phyloP scores from a whole-genome alignment of 2,329 filamentous ascomycete genomes.

The Cercospora brassicicola region DNA sequence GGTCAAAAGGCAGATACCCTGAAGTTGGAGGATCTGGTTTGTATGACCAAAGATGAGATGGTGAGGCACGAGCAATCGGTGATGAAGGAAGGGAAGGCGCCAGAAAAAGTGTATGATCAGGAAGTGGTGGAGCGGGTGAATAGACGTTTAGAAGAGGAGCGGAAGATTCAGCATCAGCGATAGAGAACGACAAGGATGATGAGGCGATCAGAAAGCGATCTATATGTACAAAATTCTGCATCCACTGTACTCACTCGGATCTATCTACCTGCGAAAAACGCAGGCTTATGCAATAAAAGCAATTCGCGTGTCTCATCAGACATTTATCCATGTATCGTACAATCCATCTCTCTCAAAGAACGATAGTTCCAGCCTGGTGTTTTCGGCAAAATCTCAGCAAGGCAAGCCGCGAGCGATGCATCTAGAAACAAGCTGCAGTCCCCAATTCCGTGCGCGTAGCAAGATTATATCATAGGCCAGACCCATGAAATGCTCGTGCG shows the following conservation, averaged over 20 bases:
- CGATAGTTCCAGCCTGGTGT: not conserved
- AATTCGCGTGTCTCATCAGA: not conserved
- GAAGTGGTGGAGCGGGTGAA: conserved; percentile 68
- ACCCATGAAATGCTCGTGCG: not conserved
- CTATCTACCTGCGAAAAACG: not conserved
- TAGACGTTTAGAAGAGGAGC: conserved; percentile 65
- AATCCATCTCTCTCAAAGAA: not conserved
- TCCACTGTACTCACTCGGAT: not conserved
- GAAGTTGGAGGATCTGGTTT: conserved; percentile 70
- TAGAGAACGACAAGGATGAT: not conserved
- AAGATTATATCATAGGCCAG: not conserved
- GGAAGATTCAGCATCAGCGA: conserved; percentile 15
- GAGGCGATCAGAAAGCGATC: not conserved
- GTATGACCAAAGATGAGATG: conserved; percentile 92
- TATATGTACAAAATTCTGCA: not conserved
- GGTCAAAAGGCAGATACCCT: conserved; percentile 76
- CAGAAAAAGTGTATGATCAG: conserved; percentile 72
- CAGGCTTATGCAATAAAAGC: not conserved
- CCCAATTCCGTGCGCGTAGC: not conserved
- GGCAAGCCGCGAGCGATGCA: not conserved
- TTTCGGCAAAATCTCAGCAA: not conserved
- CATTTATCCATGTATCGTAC: not conserved
- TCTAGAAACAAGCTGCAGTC: not conserved
- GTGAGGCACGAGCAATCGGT: conserved; percentile 76
- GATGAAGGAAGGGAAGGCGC: conserved; percentile 64